These are phyloP conservation scores for Candolleomyces eurysporus DNA, from an alignment of 768 basidiomycete genomes.

Conservation along the genomic window DNA sequence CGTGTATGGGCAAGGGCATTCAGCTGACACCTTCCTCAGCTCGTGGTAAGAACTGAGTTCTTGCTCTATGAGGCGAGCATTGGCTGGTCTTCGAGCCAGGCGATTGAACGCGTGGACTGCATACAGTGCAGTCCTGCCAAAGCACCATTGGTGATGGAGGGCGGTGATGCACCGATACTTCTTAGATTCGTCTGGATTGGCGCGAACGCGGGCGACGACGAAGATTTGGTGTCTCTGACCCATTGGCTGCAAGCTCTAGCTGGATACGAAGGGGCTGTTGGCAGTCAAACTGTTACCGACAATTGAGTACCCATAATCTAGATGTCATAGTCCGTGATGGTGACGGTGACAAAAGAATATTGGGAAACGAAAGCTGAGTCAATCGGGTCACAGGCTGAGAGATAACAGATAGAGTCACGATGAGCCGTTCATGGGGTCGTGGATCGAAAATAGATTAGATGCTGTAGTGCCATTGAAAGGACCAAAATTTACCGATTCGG, in stretches of 20 bases:
- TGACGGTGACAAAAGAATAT: too few species aligned
- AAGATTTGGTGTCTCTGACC: slow-evolving; percentile 42
- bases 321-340: too few species aligned
- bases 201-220: slow-evolving; percentile 35
- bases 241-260: slow-evolving; percentile 20
- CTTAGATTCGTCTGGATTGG: slow-evolving; percentile 10
- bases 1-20: slow-evolving; percentile 31
- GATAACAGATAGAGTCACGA: too few species aligned
- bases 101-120: slow-evolving; percentile 31
- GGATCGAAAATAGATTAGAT: too few species aligned
- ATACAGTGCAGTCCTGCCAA: slow-evolving; percentile 29
- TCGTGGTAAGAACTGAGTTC: slow-evolving; percentile 28
- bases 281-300: too few species aligned
- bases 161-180: slow-evolving; percentile 40
- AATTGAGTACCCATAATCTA: too few species aligned
- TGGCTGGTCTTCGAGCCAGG: slow-evolving; percentile 34
- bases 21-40: slow-evolving; percentile 12
- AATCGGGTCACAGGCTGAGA: too few species aligned
- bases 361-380: too few species aligned
- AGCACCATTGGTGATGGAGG: slow-evolving; percentile 40
- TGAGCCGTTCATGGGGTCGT: too few species aligned
- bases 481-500: too few species aligned
- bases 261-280: too few species aligned
- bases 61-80: slow-evolving; percentile 33
- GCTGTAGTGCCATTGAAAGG: too few species aligned